Evolutionary conservation across 805 yeast genomes (phyloP).

Genomic region (Wickerhamiella musiphila): DNA sequence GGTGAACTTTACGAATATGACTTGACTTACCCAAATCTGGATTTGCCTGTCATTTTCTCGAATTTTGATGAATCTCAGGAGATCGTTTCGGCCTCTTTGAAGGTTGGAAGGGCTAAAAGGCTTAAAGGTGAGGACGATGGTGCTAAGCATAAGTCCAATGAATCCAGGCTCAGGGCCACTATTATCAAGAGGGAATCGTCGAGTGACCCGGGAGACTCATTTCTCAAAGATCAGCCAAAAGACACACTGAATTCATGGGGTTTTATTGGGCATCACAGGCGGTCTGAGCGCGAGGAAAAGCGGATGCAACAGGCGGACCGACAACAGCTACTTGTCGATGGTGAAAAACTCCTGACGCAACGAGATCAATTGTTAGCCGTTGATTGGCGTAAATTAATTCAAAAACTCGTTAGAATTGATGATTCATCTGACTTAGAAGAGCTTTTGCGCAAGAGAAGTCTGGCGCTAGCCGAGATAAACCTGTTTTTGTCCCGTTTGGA

Average conservation of each 20-base stretch:
- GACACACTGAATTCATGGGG: constrained; percentile 31
- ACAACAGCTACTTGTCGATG: constrained; percentile 35
- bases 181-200: background rate
- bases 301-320: constrained; percentile 39
- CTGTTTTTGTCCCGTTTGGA: constrained; percentile 17
- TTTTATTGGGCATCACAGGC: constrained; percentile 32
- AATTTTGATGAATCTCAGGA: background rate
- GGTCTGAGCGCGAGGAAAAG: constrained; percentile 48
- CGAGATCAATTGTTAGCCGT: constrained; percentile 28
- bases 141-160: background rate
- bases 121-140: no score
- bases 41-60: constrained; percentile 3
- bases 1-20: constrained; percentile 14
- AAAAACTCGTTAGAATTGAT: constrained; percentile 32
- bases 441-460: constrained; percentile 30
- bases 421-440: constrained; percentile 34
- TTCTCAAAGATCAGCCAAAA: background rate
- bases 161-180: background rate
- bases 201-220: constrained; percentile 1
- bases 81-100: background rate
- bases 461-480: constrained; percentile 34
- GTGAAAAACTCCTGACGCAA: constrained; percentile 30
- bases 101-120: no score
- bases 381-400: constrained; percentile 32
- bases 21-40: constrained; percentile 8